Conservation (phyloP, 2,329 filamentous ascomycete species). For the Colletotrichum filicis region DNA sequence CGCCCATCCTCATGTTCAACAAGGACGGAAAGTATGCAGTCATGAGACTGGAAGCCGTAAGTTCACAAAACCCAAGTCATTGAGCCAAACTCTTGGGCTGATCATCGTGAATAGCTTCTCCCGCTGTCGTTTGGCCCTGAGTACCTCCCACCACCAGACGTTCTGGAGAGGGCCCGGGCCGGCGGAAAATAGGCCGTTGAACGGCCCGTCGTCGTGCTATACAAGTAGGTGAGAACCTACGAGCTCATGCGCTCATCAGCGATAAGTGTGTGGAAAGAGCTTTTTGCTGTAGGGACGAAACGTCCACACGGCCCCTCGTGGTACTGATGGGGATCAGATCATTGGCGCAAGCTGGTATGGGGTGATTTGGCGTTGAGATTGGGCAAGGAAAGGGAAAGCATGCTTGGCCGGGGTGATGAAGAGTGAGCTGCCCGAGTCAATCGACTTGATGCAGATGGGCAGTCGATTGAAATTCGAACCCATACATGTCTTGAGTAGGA, state of each 20-base stretch:
- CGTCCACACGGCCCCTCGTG: not conserved
- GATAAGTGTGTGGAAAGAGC: not conserved
- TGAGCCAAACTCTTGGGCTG: not conserved
- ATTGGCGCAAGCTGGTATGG: not conserved
- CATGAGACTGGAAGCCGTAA: constrained; percentile 74
- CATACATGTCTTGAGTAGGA: not conserved
- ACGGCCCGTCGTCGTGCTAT: not conserved
- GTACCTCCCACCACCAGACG: constrained; percentile 57
- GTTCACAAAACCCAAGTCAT: constrained; percentile 28
- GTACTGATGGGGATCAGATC: not conserved
- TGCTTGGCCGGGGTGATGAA: not conserved
- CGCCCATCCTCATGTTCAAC: constrained; percentile 93
- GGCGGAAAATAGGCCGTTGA: not conserved
- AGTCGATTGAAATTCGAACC: not conserved
- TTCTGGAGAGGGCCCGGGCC: constrained; percentile 29
- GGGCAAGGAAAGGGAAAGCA: not conserved
- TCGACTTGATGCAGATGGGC: not conserved
- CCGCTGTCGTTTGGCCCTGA: constrained; percentile 77
- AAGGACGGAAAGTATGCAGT: constrained; percentile 79
- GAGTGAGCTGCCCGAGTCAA: not conserved
- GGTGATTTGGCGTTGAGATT: not conserved
- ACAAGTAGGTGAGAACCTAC: no score
- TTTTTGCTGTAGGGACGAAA: not conserved
- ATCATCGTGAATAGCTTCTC: constrained; percentile 62
- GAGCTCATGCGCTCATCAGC: not conserved